Evolutionary conservation across 495 filamentous ascomycete species (phyloP), one percentile per base, ranked within the genome.

Genomic region (Aspergillus indologenus): DNA sequence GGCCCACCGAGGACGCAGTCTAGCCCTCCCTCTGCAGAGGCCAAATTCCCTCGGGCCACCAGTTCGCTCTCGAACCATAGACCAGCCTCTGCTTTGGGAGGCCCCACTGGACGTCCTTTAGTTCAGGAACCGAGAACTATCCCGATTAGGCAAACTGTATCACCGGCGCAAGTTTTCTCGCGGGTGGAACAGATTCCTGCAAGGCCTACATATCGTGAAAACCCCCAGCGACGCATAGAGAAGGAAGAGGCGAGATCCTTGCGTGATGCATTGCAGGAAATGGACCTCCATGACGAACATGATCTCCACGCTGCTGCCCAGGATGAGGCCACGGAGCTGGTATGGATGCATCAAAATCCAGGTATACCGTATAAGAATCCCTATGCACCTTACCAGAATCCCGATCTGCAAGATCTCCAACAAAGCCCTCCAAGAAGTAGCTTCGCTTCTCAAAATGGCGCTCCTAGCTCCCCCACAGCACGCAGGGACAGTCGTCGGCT

Each of bases 301-400:
- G 80, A 83, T 24, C 57, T 96, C 22, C 87, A 92, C 63, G 70
- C 83, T 9, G 90, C 88, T 21, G 92, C 92, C 9, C 86, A 92
- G 59, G 82, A 92, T 58, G 92, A 96, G 69, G 92, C 92, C 0
- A 87, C 90, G 3, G 89, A 96, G 65, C 78, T 96, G 4, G 91
- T 96, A 20, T 94, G 85, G 83, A 86, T 85, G 67, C 91, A 96
- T 66, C 83, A 88, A 63, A 83, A 94, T 63, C 82, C 85, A 0
- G 82, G 80, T 1, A 70, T 82, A 23, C 79, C 82, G 0, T 74
- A 73, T 20, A 77, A 74, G 48, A 80, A 81, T 58, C 76, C 82
- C 5, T 80, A 85, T 48, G 83, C 85, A 12, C 82, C 87, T 21
- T 90, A 87, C 64, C 70, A 65, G 24, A 82, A 75, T 61, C 79